Evolutionary conservation across 495 filamentous ascomycete genomes (phyloP), one percentile per base, ranked within the genome.

Genomic region (Penicillium steckii): DNA sequence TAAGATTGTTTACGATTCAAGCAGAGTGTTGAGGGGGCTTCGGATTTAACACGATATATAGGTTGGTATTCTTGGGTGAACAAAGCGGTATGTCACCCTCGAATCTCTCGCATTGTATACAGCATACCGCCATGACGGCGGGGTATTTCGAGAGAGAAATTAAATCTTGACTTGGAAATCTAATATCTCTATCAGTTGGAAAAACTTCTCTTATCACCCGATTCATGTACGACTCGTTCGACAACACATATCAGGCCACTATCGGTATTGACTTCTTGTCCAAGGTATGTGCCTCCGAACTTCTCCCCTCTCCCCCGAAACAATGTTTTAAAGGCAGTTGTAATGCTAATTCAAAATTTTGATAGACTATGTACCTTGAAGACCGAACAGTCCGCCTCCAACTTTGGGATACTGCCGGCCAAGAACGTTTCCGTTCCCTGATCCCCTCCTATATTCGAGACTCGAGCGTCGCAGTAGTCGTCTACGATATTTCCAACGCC

Each of bases 151-250:
- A 22, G 0, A 23, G 19, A 25, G 19, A 25, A 12, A 25, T 38
- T 4, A 9, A 48, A 33, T 5, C 35, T 33, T 23, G 26, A 21
- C 50, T 19, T 12, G 17, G 15, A 38, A 32, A 37, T 46, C 52
- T 67, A 44, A 65, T 54, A 24, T 53, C 17, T 15, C n/a, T 24
- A 48, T 15, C 57, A 97, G 94, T 98, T 51, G 94, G 94, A 57
- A 98, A 98, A 78, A 98, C 94, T 30, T 97, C 95, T 38, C 76
- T 98, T 64, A 98, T 98, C 68, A 98, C 94, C 48, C 87, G 94
- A 50, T 98, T 98, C 78, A 98, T 98, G 94, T 98, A 98, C 80
- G 94, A 98, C 74, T 96, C 94, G 27, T 98, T 98, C 82, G 95
- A 98, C 79, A 96, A 95, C 76, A 97, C 92, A 83, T 98, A 98